These are phyloP conservation scores for Thelonectria olida DNA, from an alignment of 2,329 filamentous ascomycete species.

Conservation along the genomic window DNA sequence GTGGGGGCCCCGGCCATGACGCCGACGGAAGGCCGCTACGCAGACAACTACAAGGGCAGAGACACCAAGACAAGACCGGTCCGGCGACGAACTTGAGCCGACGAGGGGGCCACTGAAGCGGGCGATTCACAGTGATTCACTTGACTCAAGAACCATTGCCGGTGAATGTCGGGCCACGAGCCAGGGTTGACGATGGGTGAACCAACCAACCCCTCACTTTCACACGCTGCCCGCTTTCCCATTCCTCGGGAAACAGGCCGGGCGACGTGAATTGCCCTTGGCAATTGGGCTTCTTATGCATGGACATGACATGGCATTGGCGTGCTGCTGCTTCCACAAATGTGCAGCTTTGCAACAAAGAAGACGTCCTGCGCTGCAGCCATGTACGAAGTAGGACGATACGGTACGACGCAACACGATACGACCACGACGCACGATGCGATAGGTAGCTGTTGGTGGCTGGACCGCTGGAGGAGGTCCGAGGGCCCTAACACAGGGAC, in stretches of 20 bases:
- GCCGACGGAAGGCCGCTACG: slow-evolving; percentile 13
- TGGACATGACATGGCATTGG: slow-evolving; percentile 4
- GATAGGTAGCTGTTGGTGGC: slow-evolving; percentile 6
- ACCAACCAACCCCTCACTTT: slow-evolving; percentile 7
- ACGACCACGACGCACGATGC: slow-evolving; percentile 11
- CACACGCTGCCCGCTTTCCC: neutral
- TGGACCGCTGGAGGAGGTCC: neutral
- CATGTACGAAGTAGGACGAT: slow-evolving; percentile 6
- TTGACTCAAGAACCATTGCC: slow-evolving; percentile 29
- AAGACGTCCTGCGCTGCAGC: neutral
- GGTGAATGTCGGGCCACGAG: slow-evolving; percentile 7
- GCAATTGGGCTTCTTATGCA: slow-evolving; percentile 2
- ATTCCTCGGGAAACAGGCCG: slow-evolving; percentile 2
- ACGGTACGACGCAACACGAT: slow-evolving; percentile 8
- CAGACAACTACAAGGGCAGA: slow-evolving; percentile 19
- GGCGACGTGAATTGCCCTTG: neutral
- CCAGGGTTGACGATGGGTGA: neutral
- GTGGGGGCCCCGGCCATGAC: slow-evolving; percentile 11
- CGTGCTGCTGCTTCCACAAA: neutral
- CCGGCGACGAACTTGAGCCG: slow-evolving; percentile 7
- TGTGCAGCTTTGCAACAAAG: neutral
- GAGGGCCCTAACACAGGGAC: slow-evolving; percentile 1
- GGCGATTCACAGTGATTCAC: slow-evolving; percentile 30
- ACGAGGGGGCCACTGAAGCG: neutral
- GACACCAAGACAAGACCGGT: slow-evolving; percentile 13